Evolutionary conservation across 371 early-diverging fungal species (phyloP).

Genomic region (Mortierella sp.): DNA sequence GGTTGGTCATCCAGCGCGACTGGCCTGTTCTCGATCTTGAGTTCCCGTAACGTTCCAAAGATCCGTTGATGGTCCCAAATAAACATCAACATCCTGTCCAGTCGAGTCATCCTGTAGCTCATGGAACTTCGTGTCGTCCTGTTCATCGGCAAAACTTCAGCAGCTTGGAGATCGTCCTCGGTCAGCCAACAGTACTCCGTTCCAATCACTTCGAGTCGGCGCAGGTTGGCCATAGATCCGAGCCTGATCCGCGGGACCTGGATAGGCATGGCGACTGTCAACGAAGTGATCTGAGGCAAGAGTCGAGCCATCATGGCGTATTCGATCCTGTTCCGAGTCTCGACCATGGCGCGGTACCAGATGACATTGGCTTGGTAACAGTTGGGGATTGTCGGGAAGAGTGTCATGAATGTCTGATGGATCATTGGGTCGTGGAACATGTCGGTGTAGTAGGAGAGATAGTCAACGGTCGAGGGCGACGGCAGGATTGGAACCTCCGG

Average conservation of each 20-base stretch:
- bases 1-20: constrained; percentile 5
- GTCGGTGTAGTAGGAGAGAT: constrained; percentile 47
- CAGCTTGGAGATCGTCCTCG: constrained; percentile 30
- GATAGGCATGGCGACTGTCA: constrained; percentile 40
- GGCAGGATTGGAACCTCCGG: constrained; percentile 43
- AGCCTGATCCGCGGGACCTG: constrained; percentile 47
- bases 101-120: constrained; percentile 16
- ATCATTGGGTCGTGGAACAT: constrained; percentile 58
- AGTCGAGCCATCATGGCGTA: constrained; percentile 49
- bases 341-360: constrained; percentile 50
- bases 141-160: background rate
- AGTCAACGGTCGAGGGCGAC: constrained; percentile 48
- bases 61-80: constrained; percentile 50
- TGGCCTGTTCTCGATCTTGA: constrained; percentile 42
- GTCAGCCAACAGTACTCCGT: constrained; percentile 34
- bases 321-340: constrained; percentile 48
- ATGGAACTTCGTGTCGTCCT: background rate
- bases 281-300: constrained; percentile 32
- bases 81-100: constrained; percentile 48
- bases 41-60: constrained; percentile 48
- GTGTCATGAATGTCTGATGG: constrained; percentile 53
- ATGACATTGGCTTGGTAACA: constrained; percentile 49
- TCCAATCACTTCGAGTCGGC: constrained; percentile 47
- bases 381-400: constrained; percentile 54
- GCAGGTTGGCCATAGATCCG: constrained; percentile 31